Base-by-base conservation (phyloP, 345 rosid species). In the Populus euphratica region DNA sequence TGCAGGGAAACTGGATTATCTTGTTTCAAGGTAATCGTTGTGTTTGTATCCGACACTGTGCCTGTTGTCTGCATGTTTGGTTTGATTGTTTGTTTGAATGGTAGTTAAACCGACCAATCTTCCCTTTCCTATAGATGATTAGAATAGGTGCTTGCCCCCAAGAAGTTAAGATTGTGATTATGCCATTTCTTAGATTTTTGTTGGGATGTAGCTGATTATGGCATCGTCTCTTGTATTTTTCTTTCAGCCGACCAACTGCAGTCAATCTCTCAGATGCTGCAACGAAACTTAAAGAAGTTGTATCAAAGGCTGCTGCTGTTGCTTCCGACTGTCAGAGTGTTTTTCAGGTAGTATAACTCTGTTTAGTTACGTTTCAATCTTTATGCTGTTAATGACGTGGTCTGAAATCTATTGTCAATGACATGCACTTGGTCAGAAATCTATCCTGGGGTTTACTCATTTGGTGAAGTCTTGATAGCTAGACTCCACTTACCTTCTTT, bases 231-330 rank as follows among this genome's bases (percentile, higher is more conserved):
- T 18, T 54, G 41, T 47, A 47, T 83, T 74, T 38, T 74, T 82
- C 65, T 83, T 31, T 86, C 70, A 93, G 99, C 79, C 97, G 97
- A 13, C 97, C 98, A 61, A 96, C 98, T 20, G 92, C 94, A 0
- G 94, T 93, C 76, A 92, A 92, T 87, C 96, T 96, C 68, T 90
- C 94, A 6, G 98, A 92, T 90, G 99, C 99, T 82, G 91, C 96
- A 21, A 72, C 85, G 25, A 90, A 93, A 74, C 93, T 92, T 80
- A 92, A 86, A 83, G 90, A 87, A 69, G 85, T 90, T 72, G 56
- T 92, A 81, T 63, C 79, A 27, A 86, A 82, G 38, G 93, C 89
- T 61, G 81, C 83, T 77, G 83, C 84, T 56, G 52, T 77, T 72
- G 76, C 89, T 54, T 71, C 78, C 8, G 88, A 86, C 50, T 80